These are phyloP conservation scores for Sparassis latifolia DNA, from an alignment of 1,284 basidiomycete genomes.

Conservation along the genomic window DNA sequence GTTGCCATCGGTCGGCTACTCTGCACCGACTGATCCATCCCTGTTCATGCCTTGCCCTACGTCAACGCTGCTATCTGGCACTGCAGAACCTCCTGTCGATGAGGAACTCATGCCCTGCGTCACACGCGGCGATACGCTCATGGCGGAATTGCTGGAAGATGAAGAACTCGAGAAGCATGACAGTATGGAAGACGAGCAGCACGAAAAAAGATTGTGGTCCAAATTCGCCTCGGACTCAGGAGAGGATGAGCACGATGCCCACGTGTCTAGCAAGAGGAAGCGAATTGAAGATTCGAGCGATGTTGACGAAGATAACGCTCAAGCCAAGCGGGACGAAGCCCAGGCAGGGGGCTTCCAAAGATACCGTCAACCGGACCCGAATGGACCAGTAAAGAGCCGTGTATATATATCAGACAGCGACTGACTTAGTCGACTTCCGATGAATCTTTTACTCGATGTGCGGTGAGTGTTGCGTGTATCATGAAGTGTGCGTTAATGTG, in stretches of 20 bases:
- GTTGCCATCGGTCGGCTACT: conserved; percentile 3
- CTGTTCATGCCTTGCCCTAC: conserved; percentile 19
- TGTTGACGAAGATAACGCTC: conserved; percentile 2
- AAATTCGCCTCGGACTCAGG: conserved; percentile 4
- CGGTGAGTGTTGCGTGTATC: too few species aligned
- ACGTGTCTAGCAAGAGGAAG: conserved; percentile 4
- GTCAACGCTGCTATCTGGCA: conserved; percentile 7
- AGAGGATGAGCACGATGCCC: neutral
- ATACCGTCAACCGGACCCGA: conserved; percentile 11
- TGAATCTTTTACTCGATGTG: too few species aligned
- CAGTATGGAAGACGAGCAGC: conserved; percentile 9
- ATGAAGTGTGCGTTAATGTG: too few species aligned
- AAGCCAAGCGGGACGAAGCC: too few species aligned
- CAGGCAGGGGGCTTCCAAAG: conserved; percentile 5
- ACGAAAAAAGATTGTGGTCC: conserved; percentile 28
- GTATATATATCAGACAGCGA: conserved; percentile 21
- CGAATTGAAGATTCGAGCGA: conserved; percentile 2
- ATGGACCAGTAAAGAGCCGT: conserved; percentile 16
- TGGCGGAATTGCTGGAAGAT: conserved; percentile 42
- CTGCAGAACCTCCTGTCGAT: conserved; percentile 10
- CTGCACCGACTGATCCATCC: conserved; percentile 3
- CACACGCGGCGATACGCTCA: conserved; percentile 37
- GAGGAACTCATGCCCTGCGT: conserved; percentile 31
- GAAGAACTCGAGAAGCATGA: conserved; percentile 38
- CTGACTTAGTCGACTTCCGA: too few species aligned